Percentiles rank a stretch among this genome's conserved stretches.
phyloP scores from a whole-genome alignment of 306 rosid genomes.

The Lathyrus aphaca region DNA sequence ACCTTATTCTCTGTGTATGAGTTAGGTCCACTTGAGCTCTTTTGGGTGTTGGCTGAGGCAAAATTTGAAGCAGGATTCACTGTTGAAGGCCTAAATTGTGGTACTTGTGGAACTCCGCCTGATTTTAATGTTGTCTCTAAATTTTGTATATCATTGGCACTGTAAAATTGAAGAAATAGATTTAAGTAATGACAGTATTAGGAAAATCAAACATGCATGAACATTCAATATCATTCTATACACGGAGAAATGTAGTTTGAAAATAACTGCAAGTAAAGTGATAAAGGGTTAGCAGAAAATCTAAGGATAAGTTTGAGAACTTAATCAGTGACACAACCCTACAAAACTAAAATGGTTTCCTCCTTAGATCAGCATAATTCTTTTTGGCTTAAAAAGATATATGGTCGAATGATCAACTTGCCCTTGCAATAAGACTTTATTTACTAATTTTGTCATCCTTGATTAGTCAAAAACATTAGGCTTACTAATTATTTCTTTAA shows the following conservation, averaged over 20 bases:
- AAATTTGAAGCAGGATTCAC: constrained; percentile 30
- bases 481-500: too few relatives aligned
- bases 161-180: constrained; percentile 41
- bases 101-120: constrained; percentile 82
- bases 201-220: neutral
- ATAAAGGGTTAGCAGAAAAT: neutral
- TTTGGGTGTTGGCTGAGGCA: constrained; percentile 5
- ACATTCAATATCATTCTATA: neutral
- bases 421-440: too few relatives aligned
- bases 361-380: too few relatives aligned
- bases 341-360: too few relatives aligned
- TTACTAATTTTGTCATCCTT: too few relatives aligned
- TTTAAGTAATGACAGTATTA: neutral
- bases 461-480: too few relatives aligned
- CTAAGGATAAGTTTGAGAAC: too few relatives aligned
- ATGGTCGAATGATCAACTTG: too few relatives aligned
- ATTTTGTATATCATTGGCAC: constrained; percentile 98
- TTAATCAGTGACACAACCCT: too few relatives aligned
- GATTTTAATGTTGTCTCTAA: constrained; percentile 75
- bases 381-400: too few relatives aligned
- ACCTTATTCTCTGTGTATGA: constrained; percentile 7
- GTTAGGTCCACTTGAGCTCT: constrained; percentile 30
- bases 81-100: constrained; percentile 66
- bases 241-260: neutral
- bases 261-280: neutral